Percentiles rank a stretch among this genome's conserved stretches.
These are phyloP conservation scores for Solanum piurae DNA, from an alignment of 257 asterid genomes.

Conservation along the genomic window DNA sequence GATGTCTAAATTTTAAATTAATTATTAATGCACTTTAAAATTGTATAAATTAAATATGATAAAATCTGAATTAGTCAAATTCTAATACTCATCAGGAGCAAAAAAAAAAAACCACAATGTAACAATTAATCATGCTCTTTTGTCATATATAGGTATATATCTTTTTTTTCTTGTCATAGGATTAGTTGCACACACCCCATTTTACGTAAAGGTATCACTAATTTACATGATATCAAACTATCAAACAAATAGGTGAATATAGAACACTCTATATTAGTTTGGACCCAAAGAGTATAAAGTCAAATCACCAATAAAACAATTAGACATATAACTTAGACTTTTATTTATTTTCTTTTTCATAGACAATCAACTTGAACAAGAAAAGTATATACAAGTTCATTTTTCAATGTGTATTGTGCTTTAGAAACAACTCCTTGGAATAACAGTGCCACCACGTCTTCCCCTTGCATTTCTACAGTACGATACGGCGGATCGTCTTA, in stretches of 20 bases:
- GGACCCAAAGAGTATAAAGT: background rate
- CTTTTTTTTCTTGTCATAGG: background rate
- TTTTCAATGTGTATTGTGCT: background rate
- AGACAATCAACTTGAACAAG: background rate
- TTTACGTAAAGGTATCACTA: background rate
- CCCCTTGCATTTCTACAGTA: conserved; percentile 6
- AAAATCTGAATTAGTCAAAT: no score
- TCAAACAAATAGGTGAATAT: background rate
- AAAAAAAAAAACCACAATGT: no score
- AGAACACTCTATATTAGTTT: background rate
- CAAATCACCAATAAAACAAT: background rate
- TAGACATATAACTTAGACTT: background rate
- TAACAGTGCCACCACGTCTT: background rate
- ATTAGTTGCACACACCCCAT: background rate
- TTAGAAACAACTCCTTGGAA: background rate
- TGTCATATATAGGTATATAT: background rate
- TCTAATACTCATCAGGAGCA: background rate
- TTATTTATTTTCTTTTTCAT: background rate
- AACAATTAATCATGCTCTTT: background rate
- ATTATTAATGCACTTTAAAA: no score
- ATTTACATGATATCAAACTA: background rate
- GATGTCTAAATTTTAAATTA: background rate
- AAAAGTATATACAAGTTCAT: background rate
- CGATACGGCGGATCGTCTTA: background rate
- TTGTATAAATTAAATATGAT: no score